Conservation (phyloP, 208 protist species). For the Trypanosoma boissoni region DNA sequence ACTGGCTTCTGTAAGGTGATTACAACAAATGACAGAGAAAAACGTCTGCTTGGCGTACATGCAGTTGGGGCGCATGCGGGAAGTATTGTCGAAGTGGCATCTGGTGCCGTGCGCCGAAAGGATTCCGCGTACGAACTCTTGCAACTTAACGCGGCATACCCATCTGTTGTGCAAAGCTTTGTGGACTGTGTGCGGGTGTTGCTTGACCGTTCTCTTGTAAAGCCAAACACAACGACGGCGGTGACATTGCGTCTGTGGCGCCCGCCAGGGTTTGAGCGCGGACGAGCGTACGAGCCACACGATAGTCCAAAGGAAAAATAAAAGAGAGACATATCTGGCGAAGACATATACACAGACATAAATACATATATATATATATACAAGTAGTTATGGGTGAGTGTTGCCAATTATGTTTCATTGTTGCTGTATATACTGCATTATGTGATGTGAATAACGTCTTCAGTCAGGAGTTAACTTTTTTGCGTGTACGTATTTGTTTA, state of each 20-base stretch:
- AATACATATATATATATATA: too few relatives aligned
- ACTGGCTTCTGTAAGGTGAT: slow-evolving; percentile 73
- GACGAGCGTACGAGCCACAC: slow-evolving; percentile 13
- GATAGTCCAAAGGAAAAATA: background rate
- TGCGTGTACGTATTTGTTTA: too few relatives aligned
- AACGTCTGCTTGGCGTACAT: slow-evolving; percentile 61
- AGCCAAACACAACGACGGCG: slow-evolving; percentile 36
- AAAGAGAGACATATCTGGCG: background rate
- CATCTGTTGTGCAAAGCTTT: slow-evolving; percentile 47
- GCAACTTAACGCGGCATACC: slow-evolving; percentile 52
- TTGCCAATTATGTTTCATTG: too few relatives aligned
- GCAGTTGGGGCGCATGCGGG: slow-evolving; percentile 55
- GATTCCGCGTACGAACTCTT: slow-evolving; percentile 62
- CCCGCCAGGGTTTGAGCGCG: slow-evolving; percentile 21
- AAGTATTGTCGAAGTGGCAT: slow-evolving; percentile 64
- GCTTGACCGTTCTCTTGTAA: slow-evolving; percentile 35
- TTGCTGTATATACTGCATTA: too few relatives aligned
- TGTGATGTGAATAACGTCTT: too few relatives aligned
- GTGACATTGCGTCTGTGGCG: slow-evolving; percentile 36
- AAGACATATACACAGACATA: too few relatives aligned
- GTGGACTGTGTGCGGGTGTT: slow-evolving; percentile 64
- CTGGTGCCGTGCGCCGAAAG: slow-evolving; percentile 47
- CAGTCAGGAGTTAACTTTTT: too few relatives aligned
- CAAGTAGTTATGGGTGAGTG: too few relatives aligned
- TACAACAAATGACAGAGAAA: slow-evolving; percentile 62